Evolutionary conservation across 148 eudicot genomes (phyloP).

Genomic region (Rheum nobile): DNA sequence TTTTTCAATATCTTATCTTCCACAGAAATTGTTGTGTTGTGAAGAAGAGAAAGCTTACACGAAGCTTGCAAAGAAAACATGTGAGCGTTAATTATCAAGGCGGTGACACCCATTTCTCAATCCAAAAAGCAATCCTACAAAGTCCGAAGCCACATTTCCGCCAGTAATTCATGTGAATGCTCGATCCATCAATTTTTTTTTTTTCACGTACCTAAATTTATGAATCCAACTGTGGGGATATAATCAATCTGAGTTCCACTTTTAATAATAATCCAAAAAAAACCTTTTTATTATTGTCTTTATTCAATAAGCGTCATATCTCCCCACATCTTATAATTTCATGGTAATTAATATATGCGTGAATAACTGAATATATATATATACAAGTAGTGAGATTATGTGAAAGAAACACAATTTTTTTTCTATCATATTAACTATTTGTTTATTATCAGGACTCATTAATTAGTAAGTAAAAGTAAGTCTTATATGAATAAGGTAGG

Average conservation of each 20-base stretch:
- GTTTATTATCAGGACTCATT: too few relatives aligned
- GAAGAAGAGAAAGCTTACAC: constrained; percentile 2
- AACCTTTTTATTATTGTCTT: neutral
- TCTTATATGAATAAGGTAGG: neutral
- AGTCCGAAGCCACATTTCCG: neutral
- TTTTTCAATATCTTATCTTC: too few relatives aligned
- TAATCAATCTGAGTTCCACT: neutral
- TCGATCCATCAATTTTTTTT: neutral
- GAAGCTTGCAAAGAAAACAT: neutral
- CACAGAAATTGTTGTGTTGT: neutral
- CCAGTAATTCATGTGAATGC: neutral
- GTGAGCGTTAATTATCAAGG: neutral
- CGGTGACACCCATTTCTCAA: neutral
- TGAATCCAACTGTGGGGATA: neutral
- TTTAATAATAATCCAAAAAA: neutral
- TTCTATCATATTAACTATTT: too few relatives aligned
- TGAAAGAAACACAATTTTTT: too few relatives aligned
- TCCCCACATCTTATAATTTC: too few relatives aligned
- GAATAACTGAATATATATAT: too few relatives aligned
- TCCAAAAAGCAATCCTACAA: neutral
- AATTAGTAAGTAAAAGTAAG: too few relatives aligned
- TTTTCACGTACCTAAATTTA: neutral
- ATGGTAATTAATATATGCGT: too few relatives aligned
- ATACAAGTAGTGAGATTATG: too few relatives aligned
- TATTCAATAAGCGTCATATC: too few relatives aligned